Conservation (phyloP, 192 early-diverging fungal genomes). For the Umbelopsis isabellina region DNA sequence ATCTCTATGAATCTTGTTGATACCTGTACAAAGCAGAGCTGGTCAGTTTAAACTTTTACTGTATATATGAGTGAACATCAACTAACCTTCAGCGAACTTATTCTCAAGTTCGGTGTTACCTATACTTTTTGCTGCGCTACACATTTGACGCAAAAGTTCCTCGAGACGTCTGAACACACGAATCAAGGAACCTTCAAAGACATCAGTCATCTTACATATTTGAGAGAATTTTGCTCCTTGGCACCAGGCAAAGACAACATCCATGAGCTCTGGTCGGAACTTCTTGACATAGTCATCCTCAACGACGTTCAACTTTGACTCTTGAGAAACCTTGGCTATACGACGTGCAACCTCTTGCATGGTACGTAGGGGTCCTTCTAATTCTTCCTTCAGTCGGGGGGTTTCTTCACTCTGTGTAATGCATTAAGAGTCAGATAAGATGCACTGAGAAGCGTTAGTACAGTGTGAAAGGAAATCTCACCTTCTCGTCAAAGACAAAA, state of each 20-base stretch:
- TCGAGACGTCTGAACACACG: constrained; percentile 87
- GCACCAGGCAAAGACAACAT: constrained; percentile 92
- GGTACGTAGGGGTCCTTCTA: constrained; percentile 70
- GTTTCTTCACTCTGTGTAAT: constrained; percentile 43
- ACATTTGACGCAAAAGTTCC: constrained; percentile 90
- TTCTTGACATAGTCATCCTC: constrained; percentile 87
- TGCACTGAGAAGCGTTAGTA: not conserved
- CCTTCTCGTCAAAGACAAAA: constrained; percentile 88
- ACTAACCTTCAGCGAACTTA: constrained; percentile 88
- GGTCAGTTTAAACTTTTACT: not conserved
- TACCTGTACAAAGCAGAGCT: constrained; percentile 45
- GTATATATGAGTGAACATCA: not conserved
- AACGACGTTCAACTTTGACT: constrained; percentile 85
- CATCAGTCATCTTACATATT: constrained; percentile 93
- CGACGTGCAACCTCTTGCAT: constrained; percentile 86
- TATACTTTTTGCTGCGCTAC: constrained; percentile 88
- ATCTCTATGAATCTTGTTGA: constrained; percentile 91
- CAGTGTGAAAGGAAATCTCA: constrained; percentile 6
- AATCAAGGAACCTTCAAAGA: constrained; percentile 95
- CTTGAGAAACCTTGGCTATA: constrained; percentile 84
- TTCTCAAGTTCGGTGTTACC: constrained; percentile 92
- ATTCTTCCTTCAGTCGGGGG: constrained; percentile 70
- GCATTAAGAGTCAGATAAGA: not conserved
- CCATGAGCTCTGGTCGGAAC: constrained; percentile 91
- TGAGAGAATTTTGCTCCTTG: constrained; percentile 91